These are phyloP conservation scores for Chlamydomonas sphaeroides DNA, from an alignment of 139 green algal genomes.

Conservation along the genomic window DNA sequence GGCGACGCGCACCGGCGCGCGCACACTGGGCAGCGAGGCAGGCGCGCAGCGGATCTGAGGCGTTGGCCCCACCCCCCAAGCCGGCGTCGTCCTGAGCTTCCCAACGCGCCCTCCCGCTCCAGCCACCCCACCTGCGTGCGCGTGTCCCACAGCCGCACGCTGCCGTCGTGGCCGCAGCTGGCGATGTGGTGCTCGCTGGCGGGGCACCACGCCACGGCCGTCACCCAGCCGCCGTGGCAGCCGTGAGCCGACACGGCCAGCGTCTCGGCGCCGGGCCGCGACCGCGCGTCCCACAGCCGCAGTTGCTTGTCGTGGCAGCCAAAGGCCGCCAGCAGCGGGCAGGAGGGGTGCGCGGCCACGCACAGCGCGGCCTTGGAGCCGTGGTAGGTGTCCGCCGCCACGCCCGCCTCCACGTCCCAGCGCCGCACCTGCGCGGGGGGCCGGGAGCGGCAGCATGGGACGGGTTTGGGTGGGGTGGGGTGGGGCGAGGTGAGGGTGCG, in stretches of 20 bases:
- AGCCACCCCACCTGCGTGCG: slow-evolving; percentile 24
- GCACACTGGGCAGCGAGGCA: no score
- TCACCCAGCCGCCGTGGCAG: slow-evolving; percentile 80
- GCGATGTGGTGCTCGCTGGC: slow-evolving; percentile 72
- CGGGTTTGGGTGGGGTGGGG: neutral
- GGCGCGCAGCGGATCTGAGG: no score
- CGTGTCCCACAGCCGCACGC: slow-evolving; percentile 75
- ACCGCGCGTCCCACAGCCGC: slow-evolving; percentile 81
- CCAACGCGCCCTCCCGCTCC: no score
- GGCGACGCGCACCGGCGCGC: no score
- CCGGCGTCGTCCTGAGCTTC: no score
- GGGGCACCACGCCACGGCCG: slow-evolving; percentile 71
- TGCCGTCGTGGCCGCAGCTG: slow-evolving; percentile 64
- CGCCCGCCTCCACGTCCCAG: slow-evolving; percentile 73
- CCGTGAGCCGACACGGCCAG: slow-evolving; percentile 53
- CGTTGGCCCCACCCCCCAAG: no score
- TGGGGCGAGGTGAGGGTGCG: neutral
- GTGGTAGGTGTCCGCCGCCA: slow-evolving; percentile 69
- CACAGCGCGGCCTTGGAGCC: slow-evolving; percentile 73
- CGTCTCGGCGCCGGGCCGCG: slow-evolving; percentile 45
- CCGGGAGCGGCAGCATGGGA: neutral
- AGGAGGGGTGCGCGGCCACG: neutral
- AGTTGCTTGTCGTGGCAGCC: slow-evolving; percentile 74
- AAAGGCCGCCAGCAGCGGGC: slow-evolving; percentile 71
- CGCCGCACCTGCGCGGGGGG: slow-evolving; percentile 56